Evolutionary conservation across 805 yeast genomes (phyloP).

Genomic region (Cyberlindnera saturnus): DNA sequence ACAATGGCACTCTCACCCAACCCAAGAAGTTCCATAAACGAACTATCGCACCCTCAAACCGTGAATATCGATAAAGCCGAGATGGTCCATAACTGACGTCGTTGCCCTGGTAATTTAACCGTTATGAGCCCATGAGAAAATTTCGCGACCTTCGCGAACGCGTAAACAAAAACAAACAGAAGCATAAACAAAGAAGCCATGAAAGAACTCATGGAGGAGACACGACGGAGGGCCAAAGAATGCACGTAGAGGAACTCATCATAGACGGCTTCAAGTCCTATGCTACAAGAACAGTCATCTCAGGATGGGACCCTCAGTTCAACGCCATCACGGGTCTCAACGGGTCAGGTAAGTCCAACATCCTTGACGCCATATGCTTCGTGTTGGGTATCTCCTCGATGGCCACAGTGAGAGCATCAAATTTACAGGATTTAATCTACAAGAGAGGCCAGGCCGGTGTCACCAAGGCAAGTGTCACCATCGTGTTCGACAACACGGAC

Average conservation of each 20-base stretch:
- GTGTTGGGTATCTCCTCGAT: slow-evolving; percentile 95
- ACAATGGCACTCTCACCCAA: no score
- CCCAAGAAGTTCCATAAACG: no score
- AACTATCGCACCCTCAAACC: no score
- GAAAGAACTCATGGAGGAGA: neutral
- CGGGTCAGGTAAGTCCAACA: slow-evolving; percentile 97
- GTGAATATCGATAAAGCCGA: no score
- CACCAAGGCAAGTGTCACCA: slow-evolving; percentile 93
- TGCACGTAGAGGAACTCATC: slow-evolving; percentile 82
- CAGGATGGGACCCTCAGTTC: slow-evolving; percentile 94
- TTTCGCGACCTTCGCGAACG: neutral
- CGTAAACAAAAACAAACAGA: slow-evolving; percentile 12
- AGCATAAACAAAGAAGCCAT: neutral
- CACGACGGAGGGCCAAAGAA: neutral
- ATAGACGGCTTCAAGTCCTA: slow-evolving; percentile 97
- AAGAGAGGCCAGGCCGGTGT: slow-evolving; percentile 98
- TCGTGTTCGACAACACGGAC: slow-evolving; percentile 87
- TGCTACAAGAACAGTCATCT: slow-evolving; percentile 91
- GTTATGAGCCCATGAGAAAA: no score
- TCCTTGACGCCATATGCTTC: slow-evolving; percentile 94
- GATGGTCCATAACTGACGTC: no score
- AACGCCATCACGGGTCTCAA: slow-evolving; percentile 97
- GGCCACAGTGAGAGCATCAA: slow-evolving; percentile 92
- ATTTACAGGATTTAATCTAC: slow-evolving; percentile 87
- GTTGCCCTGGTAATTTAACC: no score